These are phyloP conservation scores for Fusarium napiforme DNA, from an alignment of 2,329 filamentous ascomycete genomes.

Conservation along the genomic window DNA sequence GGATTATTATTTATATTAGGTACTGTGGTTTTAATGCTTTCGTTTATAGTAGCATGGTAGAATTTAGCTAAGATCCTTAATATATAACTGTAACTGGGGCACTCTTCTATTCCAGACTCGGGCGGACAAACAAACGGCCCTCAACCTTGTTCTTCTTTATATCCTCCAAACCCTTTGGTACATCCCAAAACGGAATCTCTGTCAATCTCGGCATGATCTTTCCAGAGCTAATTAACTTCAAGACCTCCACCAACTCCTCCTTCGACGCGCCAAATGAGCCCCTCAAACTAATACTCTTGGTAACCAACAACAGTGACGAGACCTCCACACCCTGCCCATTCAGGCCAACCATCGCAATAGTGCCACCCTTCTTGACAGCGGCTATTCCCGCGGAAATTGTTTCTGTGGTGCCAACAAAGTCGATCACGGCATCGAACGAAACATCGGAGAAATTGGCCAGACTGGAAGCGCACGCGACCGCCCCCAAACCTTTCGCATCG, in stretches of 20 bases:
- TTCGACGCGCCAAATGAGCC: background rate
- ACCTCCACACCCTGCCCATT: background rate
- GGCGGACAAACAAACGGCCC: background rate
- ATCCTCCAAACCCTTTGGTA: background rate
- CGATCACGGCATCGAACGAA: background rate
- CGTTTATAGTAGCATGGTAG: too few species aligned
- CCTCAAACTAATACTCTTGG: background rate
- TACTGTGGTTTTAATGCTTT: too few species aligned
- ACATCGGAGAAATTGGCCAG: fast-evolving
- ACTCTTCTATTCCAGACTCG: background rate
- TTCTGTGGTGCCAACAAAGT: background rate
- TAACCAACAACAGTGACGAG: background rate
- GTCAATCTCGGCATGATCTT: background rate
- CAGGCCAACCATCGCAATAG: background rate
- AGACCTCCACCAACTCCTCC: background rate
- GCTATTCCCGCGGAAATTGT: background rate
- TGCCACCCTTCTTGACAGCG: background rate
- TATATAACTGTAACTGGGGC: too few species aligned
- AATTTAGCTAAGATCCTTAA: too few species aligned
- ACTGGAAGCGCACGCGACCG: background rate
- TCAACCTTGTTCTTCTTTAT: background rate
- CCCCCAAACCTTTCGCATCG: background rate
- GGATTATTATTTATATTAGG: too few species aligned
- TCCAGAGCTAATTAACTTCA: background rate
- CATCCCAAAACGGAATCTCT: background rate